A percentile compares a stretch with the other conserved stretches of the same genome.
These are phyloP conservation scores for Verticillium tricorpus DNA, from an alignment of 2,329 filamentous ascomycete species.

Conservation along the genomic window DNA sequence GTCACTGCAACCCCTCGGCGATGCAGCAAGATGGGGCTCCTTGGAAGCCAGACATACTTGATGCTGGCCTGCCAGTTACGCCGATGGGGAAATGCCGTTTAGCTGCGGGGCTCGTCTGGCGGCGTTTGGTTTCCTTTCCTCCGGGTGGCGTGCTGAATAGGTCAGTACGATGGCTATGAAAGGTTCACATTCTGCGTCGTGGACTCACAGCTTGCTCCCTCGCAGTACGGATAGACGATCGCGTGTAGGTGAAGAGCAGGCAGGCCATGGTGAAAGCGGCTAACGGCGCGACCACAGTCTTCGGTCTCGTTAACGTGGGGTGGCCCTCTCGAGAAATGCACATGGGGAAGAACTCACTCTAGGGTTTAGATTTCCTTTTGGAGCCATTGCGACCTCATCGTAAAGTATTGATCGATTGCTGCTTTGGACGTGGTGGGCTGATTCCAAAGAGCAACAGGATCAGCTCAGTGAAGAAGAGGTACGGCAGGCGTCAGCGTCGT, in stretches of 20 bases:
- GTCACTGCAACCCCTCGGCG: too few relatives aligned
- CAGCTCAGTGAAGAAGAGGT: not conserved
- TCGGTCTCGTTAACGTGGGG: not conserved
- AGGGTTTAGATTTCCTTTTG: constrained; percentile 13
- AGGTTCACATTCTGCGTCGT: not conserved
- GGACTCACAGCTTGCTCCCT: constrained; percentile 26
- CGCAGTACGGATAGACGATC: constrained; percentile 34
- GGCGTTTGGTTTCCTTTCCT: not conserved
- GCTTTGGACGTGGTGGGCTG: not conserved
- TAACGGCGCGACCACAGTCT: constrained; percentile 44
- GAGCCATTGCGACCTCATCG: not conserved
- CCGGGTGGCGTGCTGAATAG: not conserved
- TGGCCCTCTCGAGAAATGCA: not conserved
- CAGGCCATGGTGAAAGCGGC: constrained; percentile 52
- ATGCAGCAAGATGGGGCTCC: too few relatives aligned
- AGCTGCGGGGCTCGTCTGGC: not conserved
- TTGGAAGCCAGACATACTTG: too few relatives aligned
- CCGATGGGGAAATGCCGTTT: not conserved
- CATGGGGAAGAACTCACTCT: constrained; percentile 2
- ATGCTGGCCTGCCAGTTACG: too few relatives aligned
- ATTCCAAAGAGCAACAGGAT: not conserved
- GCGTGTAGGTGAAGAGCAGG: constrained; percentile 42
- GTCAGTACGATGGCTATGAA: not conserved
- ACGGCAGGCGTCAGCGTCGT: not conserved
- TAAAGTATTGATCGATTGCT: not conserved